Evolutionary conservation across 768 basidiomycete species (phyloP).

Genomic region (Amanita muscaria): DNA sequence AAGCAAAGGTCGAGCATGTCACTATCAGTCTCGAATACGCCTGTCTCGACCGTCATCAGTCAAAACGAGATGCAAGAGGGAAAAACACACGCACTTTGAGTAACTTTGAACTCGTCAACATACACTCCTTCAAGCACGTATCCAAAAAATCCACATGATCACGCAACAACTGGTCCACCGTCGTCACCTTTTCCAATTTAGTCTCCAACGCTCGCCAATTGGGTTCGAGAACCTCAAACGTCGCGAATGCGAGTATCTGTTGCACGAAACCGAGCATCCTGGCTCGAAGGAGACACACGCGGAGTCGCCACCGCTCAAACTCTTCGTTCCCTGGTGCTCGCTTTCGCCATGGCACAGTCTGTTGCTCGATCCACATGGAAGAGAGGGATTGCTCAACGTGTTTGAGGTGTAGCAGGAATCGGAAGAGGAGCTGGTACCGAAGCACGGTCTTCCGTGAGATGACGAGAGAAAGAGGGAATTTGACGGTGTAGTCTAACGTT

Average conservation of each 20-base stretch:
- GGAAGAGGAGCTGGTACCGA: slow-evolving; percentile 93
- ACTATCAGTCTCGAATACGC: slow-evolving; percentile 71
- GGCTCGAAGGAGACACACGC: slow-evolving; percentile 80
- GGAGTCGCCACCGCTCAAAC: slow-evolving; percentile 78
- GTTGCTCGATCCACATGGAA: slow-evolving; percentile 95
- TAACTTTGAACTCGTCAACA: slow-evolving; percentile 89
- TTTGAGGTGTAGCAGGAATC: slow-evolving; percentile 92
- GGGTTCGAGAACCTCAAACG: slow-evolving; percentile 90
- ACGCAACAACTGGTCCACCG: slow-evolving; percentile 90
- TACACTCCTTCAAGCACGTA: slow-evolving; percentile 95
- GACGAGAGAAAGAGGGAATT: slow-evolving; percentile 93
- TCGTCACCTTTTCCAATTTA: slow-evolving; percentile 80
- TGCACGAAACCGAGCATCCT: slow-evolving; percentile 93
- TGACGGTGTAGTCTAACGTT: slow-evolving; percentile 88
- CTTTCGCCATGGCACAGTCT: slow-evolving; percentile 70
- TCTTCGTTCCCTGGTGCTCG: slow-evolving; percentile 47
- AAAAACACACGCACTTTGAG: slow-evolving; percentile 52
- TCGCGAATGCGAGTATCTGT: slow-evolving; percentile 89
- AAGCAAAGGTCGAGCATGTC: slow-evolving; percentile 84
- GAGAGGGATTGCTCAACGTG: slow-evolving; percentile 87
- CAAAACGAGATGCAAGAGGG: not conserved
- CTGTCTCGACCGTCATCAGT: slow-evolving; percentile 28
- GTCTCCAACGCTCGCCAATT: slow-evolving; percentile 85
- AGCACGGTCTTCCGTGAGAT: slow-evolving; percentile 95
- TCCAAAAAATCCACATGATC: slow-evolving; percentile 97